These are phyloP conservation scores for Cicer arietinum DNA, from an alignment of 306 rosid species.

Conservation along the genomic window DNA sequence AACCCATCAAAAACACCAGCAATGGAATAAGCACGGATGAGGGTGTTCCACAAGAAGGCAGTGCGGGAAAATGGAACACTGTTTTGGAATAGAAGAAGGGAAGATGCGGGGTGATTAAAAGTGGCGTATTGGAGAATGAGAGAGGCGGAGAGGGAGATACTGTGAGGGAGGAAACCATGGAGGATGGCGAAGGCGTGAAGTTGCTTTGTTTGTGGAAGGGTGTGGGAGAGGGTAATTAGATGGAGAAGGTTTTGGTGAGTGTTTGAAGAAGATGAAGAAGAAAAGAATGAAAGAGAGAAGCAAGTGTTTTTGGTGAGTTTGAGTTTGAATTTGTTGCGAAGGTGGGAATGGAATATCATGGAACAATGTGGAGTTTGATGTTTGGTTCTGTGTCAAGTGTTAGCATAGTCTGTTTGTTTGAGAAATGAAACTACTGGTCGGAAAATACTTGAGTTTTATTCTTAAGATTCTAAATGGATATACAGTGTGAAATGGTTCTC, in stretches of 20 bases:
- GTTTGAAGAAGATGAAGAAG: conserved; percentile 5
- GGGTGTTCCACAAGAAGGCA: conserved; percentile 82
- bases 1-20: conserved; percentile 60
- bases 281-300: conserved; percentile 32
- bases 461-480: no score
- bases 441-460: no score
- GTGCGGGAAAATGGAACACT: conserved; percentile 54
- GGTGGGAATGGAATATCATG: conserved; percentile 50
- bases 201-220: conserved; percentile 71
- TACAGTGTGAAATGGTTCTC: no score
- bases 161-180: conserved; percentile 67
- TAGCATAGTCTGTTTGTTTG: background rate
- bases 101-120: conserved; percentile 47
- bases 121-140: conserved; percentile 76
- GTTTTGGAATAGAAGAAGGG: conserved; percentile 59
- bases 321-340: conserved; percentile 41
- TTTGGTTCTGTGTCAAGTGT: background rate
- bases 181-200: conserved; percentile 66
- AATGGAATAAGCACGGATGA: conserved; percentile 68
- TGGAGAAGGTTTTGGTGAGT: conserved; percentile 56
- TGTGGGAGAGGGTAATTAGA: conserved; percentile 48
- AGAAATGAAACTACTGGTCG: no score
- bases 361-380: conserved; percentile 29
- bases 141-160: conserved; percentile 76
- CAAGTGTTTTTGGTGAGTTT: conserved; percentile 17